These are phyloP conservation scores for Xylaria sp. DNA, from an alignment of 2,329 filamentous ascomycete genomes.

Conservation along the genomic window DNA sequence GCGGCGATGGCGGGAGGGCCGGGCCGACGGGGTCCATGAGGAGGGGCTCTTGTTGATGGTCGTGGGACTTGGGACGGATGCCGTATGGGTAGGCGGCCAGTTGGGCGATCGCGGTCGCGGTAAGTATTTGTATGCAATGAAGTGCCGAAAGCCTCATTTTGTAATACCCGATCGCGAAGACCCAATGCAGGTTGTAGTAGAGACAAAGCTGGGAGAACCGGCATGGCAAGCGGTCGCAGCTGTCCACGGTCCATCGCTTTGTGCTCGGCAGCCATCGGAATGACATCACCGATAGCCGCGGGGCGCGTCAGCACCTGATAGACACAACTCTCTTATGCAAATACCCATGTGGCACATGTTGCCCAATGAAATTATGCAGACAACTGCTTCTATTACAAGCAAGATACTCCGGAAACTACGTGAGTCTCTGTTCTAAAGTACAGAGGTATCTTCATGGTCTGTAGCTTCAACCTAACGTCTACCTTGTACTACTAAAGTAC, in stretches of 20 bases:
- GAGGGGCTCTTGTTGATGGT: slow-evolving; percentile 38
- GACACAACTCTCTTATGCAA: background rate
- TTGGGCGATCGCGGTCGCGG: slow-evolving; percentile 24
- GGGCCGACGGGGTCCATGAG: slow-evolving; percentile 38
- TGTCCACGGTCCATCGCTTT: background rate
- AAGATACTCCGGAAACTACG: too few relatives aligned
- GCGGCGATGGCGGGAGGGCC: slow-evolving; percentile 26
- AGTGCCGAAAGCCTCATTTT: slow-evolving; percentile 28
- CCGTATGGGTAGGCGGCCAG: slow-evolving; percentile 27
- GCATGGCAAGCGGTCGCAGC: background rate
- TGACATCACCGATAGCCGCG: background rate
- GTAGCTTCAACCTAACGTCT: too few relatives aligned
- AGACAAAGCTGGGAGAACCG: background rate
- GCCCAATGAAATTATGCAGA: too few relatives aligned
- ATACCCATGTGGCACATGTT: too few relatives aligned
- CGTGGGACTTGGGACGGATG: slow-evolving; percentile 22
- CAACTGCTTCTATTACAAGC: too few relatives aligned
- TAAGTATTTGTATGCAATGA: slow-evolving; percentile 21
- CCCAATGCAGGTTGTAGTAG: background rate
- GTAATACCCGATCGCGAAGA: background rate
- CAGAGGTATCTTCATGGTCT: too few relatives aligned
- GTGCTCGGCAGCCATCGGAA: background rate
- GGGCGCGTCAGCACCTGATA: too few relatives aligned
- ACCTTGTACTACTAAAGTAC: too few relatives aligned
- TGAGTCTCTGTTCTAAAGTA: too few relatives aligned